Percentiles rank a stretch among this genome's conserved stretches.
phyloP scores from a whole-genome alignment of 2,329 filamentous ascomycete genomes.

The Botryotinia convoluta region DNA sequence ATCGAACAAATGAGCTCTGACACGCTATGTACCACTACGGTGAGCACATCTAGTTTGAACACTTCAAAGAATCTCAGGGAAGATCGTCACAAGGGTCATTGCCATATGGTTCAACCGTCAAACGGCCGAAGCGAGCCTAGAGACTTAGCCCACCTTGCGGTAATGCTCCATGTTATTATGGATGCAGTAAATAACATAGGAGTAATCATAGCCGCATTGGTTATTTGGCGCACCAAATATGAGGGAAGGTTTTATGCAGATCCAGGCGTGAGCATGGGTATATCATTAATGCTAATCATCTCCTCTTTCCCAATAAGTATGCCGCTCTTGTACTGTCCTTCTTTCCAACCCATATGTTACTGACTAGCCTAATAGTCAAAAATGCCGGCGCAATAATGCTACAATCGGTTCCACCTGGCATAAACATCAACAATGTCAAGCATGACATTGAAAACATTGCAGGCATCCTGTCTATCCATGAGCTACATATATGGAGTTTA shows the following conservation, averaged over 20 bases:
- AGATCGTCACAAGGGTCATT: conserved; percentile 49
- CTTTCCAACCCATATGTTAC: not conserved
- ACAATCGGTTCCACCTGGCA: conserved; percentile 60
- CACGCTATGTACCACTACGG: conserved; percentile 3
- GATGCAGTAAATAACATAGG: conserved; percentile 76
- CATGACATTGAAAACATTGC: conserved; percentile 70
- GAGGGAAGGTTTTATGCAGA: conserved; percentile 67
- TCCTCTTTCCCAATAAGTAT: conserved; percentile 57
- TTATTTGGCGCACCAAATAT: conserved; percentile 64
- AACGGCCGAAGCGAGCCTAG: conserved; percentile 42
- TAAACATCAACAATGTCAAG: conserved; percentile 61
- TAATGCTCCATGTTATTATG: conserved; percentile 67
- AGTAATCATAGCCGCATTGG: conserved; percentile 65
- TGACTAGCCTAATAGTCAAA: conserved; percentile 42
- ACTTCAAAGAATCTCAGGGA: not conserved
- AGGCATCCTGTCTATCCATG: conserved; percentile 65
- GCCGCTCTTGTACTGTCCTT: not conserved
- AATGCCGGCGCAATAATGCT: conserved; percentile 64
- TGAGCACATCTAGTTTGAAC: not conserved
- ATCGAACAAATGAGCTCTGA: conserved; percentile 19
- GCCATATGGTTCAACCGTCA: conserved; percentile 41
- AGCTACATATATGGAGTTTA: conserved; percentile 72
- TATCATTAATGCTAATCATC: conserved; percentile 68
- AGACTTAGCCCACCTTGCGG: conserved; percentile 70
- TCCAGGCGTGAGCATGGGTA: conserved; percentile 65